Base-by-base conservation (phyloP, 768 basidiomycete genomes). In the Panellus pusillus region DNA sequence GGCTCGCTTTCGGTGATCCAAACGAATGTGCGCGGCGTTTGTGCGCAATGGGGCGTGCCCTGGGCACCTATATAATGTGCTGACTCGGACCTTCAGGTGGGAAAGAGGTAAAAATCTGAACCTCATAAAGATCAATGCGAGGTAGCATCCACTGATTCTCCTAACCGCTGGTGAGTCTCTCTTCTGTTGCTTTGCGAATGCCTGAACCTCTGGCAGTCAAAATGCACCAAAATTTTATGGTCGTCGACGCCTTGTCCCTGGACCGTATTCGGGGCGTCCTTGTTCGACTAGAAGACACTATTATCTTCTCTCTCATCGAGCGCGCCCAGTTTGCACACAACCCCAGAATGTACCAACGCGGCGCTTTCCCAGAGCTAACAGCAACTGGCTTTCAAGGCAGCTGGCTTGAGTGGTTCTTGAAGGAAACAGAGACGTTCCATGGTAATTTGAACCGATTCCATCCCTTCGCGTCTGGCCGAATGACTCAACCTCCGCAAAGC, bases 341-440 rank as follows among this genome's bases (percentile, higher is more conserved):
- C 66, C 85, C 89, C 18, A 82, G 79, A 55, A 95, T 97, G 54
- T 99, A 99, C 73, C 76, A 85, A 47, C 79, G 79, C 14, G 89
- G 86, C 19, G 86, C 80, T 1, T 91, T 98, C 72, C 70, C 83
- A 32, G 91, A 95, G 70, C 78, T 97, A 38, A 78, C 76, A 37
- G 79, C 84, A 37, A 69, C 84, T 29, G 87, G 86, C 0, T 95
- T 93, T 69, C 64, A 81, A 5, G 93, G 93, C 3, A 93, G 86
- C 57, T 98, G 94, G 95, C 77, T 99, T 3, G 91, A 98, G 55
- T 99, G 97, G 97, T 95, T 99, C 72, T 74, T 99, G 72, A 87
- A 87, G 63, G 96, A 98, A 72, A 98, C 79, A 0, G 97, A 99
- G 75, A 79, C 81, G 0, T 97, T 97, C 73, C 97, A 98, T 71